These are phyloP conservation scores for Prunus dulcis DNA, from an alignment of 306 rosid species.

Conservation along the genomic window DNA sequence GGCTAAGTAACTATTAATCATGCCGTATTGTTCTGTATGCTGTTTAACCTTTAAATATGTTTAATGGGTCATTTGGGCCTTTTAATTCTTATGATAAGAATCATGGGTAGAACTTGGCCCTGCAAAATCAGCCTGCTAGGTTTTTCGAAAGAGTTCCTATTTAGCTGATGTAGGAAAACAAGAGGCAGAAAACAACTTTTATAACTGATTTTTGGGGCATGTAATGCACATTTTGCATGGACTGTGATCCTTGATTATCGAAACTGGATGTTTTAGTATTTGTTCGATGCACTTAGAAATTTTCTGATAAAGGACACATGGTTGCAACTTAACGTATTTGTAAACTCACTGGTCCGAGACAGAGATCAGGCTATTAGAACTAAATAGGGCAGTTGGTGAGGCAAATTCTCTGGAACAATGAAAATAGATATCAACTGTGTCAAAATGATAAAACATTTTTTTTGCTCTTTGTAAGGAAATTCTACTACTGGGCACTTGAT, in stretches of 20 bases:
- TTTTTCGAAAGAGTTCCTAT: not conserved
- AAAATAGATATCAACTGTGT: not conserved
- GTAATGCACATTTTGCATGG: not conserved
- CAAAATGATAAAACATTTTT: not conserved
- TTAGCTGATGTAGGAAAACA: not conserved
- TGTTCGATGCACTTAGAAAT: not conserved
- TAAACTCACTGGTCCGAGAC: not conserved
- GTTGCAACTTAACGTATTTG: not conserved
- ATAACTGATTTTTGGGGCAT: not conserved
- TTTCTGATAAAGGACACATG: not conserved
- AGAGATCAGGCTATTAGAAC: not conserved
- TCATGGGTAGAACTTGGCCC: not conserved
- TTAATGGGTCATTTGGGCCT: not conserved
- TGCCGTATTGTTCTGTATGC: not conserved
- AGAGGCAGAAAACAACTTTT: not conserved
- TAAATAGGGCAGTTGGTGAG: not conserved
- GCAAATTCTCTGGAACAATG: not conserved
- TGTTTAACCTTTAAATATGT: not conserved
- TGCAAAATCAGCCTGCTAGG: no score
- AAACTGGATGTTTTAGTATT: not conserved
- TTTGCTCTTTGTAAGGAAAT: not conserved
- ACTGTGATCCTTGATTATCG: not conserved
- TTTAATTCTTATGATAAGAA: not conserved
- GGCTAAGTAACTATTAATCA: not conserved
- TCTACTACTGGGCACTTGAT: not conserved